Base-by-base conservation (phyloP, 129 eudicot species). In the Oenanthe sinensis region DNA sequence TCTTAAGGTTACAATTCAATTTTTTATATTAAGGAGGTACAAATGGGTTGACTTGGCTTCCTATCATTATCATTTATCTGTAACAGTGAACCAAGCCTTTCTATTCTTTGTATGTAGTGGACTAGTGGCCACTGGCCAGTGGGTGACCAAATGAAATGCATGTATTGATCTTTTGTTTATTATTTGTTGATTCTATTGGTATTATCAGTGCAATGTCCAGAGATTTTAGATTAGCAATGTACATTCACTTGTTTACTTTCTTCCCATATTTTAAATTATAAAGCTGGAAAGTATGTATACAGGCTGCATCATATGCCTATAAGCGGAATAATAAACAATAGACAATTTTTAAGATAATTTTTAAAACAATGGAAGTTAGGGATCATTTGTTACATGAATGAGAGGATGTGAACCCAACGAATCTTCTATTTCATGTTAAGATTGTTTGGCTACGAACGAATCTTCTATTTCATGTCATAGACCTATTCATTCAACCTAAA, bases 131-230 rank as follows among this genome's bases (percentile, higher is more conserved):
- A n/a, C n/a, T n/a, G 36, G 36, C 36, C 36, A 33, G 36, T 46
- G 39, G 77, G 20, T 46, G 58, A 46, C 42, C 77, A 26, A 42
- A 46, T 48, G 22, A 74, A 74, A 28, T 73, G 76, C 58, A 74
- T 74, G 77, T 15, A 46, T 74, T 43, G 15, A 60, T 60, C 15
- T 24, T 60, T 60, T 60, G 68, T n/a, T 60, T 60, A 60, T 60
- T 24, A 60, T 60, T 24, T 60, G 68, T 24, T 60, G 68, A 60
- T 60, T 60, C 33, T 10, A 3, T 60, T n/a, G 33, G 68, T 8
- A 24, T 60, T 5, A 60, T 60, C 33, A 60, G 6, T 60, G 33
- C 33, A 60, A n/a, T 60, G 68, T 24, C n/a, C 68, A n/a, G 2
- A 60, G 33, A n/a, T n/a, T 60, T 60, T 33, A n/a, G 15, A 60